Base-by-base conservation (phyloP, 2,329 filamentous ascomycete species). In the Diaporthe sp. region DNA sequence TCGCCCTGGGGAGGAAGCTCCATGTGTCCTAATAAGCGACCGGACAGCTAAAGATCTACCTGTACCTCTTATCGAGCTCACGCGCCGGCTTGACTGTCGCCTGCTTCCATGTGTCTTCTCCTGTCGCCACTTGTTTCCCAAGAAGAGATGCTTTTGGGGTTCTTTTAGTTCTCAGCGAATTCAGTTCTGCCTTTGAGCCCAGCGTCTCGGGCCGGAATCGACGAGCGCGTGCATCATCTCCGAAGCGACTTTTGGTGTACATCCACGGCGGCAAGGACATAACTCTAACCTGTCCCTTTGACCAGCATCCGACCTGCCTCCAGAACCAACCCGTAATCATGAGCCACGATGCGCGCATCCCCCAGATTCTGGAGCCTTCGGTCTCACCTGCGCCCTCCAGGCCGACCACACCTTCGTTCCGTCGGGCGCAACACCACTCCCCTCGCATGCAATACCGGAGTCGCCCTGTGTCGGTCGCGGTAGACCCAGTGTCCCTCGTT, bases 401-500 rank as follows among this genome's bases (percentile, higher is more conserved):
- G 55, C 81, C 78, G 64, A 79, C 77, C 50, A 81, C 79, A 28
- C 77, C 78, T 33, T 74, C 79, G 40, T 75, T 78, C 42, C 79
- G 81, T 61, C 78, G 80, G 50, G 72, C 74, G 58, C 77, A 75
- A 38, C 69, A 77, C 47, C 71, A 80, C 67, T 77, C 82, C 9
- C 81, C 87, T 83, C 76, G 89, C 77, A 90, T 90, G 85, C 87
- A 90, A 78, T 91, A 91, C 79, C 86, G 89, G 79, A 91, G 87
- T 79, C 88, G 89, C 25, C 89, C 89, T 9, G 88, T 96, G 42
- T 91, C 94, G 45, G 95, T 98, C 77, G 95, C 96, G 57, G 93
- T 98, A 78, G 95, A 98, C 81, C 95, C 96, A 1, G 93, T 98
- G 74, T 96, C 95, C 66, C 88, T 99, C 80, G 95, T 99, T 78